Evolutionary conservation across 495 filamentous ascomycete species (phyloP).

Genomic region (Friedmanniomyces simplex): DNA sequence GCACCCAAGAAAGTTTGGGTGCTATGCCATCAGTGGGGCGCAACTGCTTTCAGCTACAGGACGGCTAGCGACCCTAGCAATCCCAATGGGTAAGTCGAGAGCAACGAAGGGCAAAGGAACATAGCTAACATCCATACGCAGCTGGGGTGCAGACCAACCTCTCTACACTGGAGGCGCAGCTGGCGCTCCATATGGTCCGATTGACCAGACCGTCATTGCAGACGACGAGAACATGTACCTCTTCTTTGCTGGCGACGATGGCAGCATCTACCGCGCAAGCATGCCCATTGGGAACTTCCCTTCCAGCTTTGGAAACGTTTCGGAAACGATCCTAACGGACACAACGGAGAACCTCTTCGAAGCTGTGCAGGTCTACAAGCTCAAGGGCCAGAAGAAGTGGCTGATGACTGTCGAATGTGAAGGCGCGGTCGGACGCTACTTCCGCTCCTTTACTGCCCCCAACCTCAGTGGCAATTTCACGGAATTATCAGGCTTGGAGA

Average conservation of each 20-base stretch:
- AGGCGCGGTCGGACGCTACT: slow-evolving; percentile 41
- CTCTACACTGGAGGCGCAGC: slow-evolving; percentile 47
- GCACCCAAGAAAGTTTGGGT: slow-evolving; percentile 48
- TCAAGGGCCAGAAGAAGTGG: slow-evolving; percentile 41
- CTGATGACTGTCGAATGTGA: slow-evolving; percentile 56
- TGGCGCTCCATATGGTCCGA: slow-evolving; percentile 37
- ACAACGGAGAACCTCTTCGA: slow-evolving; percentile 48
- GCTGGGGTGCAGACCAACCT: slow-evolving; percentile 42
- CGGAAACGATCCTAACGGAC: slow-evolving; percentile 40
- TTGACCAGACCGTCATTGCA: slow-evolving; percentile 52
- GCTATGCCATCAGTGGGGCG: slow-evolving; percentile 50
- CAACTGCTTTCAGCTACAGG: slow-evolving; percentile 45
- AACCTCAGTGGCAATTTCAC: slow-evolving; percentile 46
- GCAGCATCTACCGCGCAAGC: slow-evolving; percentile 48
- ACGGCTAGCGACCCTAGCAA: slow-evolving; percentile 48
- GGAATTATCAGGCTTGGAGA: slow-evolving; percentile 40
- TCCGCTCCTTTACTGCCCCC: slow-evolving; percentile 43
- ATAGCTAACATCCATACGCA: neutral
- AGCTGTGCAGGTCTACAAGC: slow-evolving; percentile 52
- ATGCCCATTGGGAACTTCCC: slow-evolving; percentile 54
- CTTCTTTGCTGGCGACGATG: slow-evolving; percentile 56
- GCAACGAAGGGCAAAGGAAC: neutral
- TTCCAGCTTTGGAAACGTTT: slow-evolving; percentile 42
- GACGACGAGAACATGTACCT: slow-evolving; percentile 49
- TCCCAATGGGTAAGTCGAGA: slow-evolving; percentile 28